Conservation (phyloP, 139 green algal genomes). For the Ettlia oleoabundans region DNA sequence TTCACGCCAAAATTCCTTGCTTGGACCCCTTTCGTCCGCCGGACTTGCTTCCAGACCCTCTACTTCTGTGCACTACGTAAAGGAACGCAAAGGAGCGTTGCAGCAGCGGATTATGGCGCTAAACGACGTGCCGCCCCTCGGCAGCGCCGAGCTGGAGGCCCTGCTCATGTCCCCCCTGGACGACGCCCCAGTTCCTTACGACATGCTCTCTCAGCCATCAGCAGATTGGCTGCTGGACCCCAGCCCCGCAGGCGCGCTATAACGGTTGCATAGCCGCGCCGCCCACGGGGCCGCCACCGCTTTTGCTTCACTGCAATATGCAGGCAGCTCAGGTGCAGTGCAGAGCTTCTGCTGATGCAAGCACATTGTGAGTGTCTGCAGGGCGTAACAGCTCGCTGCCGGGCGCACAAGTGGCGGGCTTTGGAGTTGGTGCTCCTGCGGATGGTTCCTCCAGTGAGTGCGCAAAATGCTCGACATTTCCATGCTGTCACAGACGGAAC, state of each 20-base stretch:
- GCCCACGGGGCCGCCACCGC: too few species aligned
- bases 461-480: too few species aligned
- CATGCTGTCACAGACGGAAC: too few species aligned
- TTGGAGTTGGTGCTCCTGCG: too few species aligned
- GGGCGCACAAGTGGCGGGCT: too few species aligned
- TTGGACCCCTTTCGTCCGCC: too few species aligned
- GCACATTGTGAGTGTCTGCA: too few species aligned
- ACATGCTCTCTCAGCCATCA: not conserved
- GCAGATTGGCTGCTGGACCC: conserved; percentile 16
- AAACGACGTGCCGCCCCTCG: conserved; percentile 2
- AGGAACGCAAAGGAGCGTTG: not conserved
- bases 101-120: conserved; percentile 5
- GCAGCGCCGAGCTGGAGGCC: conserved; percentile 1
- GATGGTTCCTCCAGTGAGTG: too few species aligned
- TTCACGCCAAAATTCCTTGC: too few species aligned
- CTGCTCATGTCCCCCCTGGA: not conserved
- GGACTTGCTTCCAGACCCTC: not conserved
- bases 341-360: not conserved
- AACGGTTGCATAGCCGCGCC: not conserved
- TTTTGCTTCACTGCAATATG: not conserved
- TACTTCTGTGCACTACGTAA: not conserved
- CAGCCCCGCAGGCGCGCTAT: not conserved
- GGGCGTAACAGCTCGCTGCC: too few species aligned
- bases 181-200: not conserved
- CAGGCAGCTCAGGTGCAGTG: not conserved